Base-by-base conservation (phyloP, 768 basidiomycete genomes). In the Rickenella mellea region DNA sequence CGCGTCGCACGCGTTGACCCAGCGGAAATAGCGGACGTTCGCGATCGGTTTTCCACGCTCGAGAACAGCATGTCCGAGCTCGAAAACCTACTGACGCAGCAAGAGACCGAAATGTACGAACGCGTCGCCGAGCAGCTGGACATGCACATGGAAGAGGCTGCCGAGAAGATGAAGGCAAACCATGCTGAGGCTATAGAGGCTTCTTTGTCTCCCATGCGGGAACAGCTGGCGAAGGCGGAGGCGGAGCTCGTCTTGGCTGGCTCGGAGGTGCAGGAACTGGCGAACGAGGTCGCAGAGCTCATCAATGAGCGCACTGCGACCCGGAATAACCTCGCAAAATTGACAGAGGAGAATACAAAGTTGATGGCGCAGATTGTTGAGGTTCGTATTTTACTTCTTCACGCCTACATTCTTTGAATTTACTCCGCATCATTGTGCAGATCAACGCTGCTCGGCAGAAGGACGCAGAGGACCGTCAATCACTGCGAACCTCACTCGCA, bases 281-380 rank as follows among this genome's bases (percentile, higher is more conserved):
- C 19, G 10, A 36, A 17, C 9, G 33, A 36, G 12, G 24, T 36
- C 19, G 33, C 5, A 22, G 5, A 12, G 33, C 15, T 36, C 19
- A 36, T 36, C 15, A 17, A 36, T n/a, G n/a, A n/a, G n/a, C n/a
- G n/a, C n/a, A n/a, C n/a, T n/a, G n/a, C n/a, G n/a, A n/a, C n/a
- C n/a, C n/a, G n/a, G n/a, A n/a, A n/a, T n/a, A n/a, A n/a, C n/a
- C n/a, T 43, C 8, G 36, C 9, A 17, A 31, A 29, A 10, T 40
- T 53, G 15, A 44, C 27, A 30, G 37, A 45, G 36, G 54, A 58
- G 41, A 57, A 60, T 21, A 43, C 28, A 14, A 24, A 31, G 8
- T 43, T 49, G 17, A 47, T 36, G 33, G 38, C 41, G 6, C 41
- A 45, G 10, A 28, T 60, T 19, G 46, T 33, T 2, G 38, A 48